Percentiles rank a stretch among this genome's conserved stretches.
Conservation (phyloP, 2,329 filamentous ascomycete species). For the Apiospora pterosperma region DNA sequence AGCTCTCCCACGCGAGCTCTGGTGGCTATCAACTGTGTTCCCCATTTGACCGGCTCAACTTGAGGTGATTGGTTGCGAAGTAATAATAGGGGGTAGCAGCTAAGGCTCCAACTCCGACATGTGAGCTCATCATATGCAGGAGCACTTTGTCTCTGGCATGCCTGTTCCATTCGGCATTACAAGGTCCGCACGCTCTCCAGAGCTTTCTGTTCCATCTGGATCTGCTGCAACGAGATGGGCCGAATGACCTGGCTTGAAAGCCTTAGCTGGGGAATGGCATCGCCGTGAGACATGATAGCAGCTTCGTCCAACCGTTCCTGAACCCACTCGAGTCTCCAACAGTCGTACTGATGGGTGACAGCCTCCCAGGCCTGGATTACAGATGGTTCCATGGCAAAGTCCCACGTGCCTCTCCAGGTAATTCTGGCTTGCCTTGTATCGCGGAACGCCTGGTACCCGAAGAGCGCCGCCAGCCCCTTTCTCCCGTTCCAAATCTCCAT, state of each 20-base stretch:
- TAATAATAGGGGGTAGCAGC: too few relatives aligned
- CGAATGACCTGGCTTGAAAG: slow-evolving; percentile 26
- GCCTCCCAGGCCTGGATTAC: slow-evolving; percentile 25
- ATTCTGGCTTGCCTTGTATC: slow-evolving; percentile 16
- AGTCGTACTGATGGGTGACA: slow-evolving; percentile 16
- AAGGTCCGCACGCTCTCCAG: slow-evolving; percentile 11
- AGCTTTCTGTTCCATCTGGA: slow-evolving; percentile 23
- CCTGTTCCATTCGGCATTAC: background rate
- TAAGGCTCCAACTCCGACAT: too few relatives aligned
- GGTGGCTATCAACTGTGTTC: too few relatives aligned
- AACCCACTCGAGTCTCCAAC: slow-evolving; percentile 15
- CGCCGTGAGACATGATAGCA: slow-evolving; percentile 26
- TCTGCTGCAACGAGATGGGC: slow-evolving; percentile 31
- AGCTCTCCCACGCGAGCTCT: too few relatives aligned
- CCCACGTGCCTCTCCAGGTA: slow-evolving; percentile 26
- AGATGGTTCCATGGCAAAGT: slow-evolving; percentile 20
- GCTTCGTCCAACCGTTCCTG: slow-evolving; percentile 23
- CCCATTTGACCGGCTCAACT: too few relatives aligned
- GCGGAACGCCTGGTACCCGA: slow-evolving; percentile 21
- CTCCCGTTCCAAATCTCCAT: slow-evolving; percentile 33
- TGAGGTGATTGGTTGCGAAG: too few relatives aligned
- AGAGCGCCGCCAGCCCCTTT: slow-evolving; percentile 27
- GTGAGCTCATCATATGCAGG: too few relatives aligned
- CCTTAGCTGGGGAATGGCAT: slow-evolving; percentile 26
- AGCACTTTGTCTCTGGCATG: background rate